These are phyloP conservation scores for Skeletonema marinoi DNA, from an alignment of 108 stramenopile species.

Conservation along the genomic window DNA sequence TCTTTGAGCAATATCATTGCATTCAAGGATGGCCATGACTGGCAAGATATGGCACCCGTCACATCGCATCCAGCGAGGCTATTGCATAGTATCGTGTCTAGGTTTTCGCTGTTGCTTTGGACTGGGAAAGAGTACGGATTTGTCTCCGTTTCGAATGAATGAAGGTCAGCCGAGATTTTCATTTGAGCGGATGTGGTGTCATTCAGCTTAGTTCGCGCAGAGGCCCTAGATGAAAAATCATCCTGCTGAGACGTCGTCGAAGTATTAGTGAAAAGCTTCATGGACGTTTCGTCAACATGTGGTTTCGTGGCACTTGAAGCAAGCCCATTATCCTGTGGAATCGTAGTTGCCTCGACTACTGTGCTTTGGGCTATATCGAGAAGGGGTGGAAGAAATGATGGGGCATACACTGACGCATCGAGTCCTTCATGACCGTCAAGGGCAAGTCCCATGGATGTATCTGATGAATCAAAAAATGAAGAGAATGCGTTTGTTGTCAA, in stretches of 20 bases:
- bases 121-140: constrained; percentile 6
- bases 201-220: not conserved
- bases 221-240: not conserved
- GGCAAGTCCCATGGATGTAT: not conserved
- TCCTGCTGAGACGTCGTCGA: not conserved
- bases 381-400: constrained; percentile 60
- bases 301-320: not conserved
- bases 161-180: not conserved
- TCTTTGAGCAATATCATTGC: constrained; percentile 35
- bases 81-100: not conserved
- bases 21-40: constrained; percentile 18
- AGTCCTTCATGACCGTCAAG: constrained; percentile 62
- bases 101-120: not conserved
- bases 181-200: not conserved
- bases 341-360: not conserved
- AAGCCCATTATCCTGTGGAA: constrained; percentile 3
- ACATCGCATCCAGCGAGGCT: constrained; percentile 22
- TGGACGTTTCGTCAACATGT: not conserved
- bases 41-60: constrained; percentile 12
- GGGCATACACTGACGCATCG: constrained; percentile 71
- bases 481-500: constrained; percentile 25
- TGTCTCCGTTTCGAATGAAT: constrained; percentile 14
- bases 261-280: not conserved
- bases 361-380: constrained; percentile 1
- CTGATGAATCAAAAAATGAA: constrained; percentile 17